Evolutionary conservation across 768 basidiomycete species (phyloP).

Genomic region (Boletus reticuloceps): DNA sequence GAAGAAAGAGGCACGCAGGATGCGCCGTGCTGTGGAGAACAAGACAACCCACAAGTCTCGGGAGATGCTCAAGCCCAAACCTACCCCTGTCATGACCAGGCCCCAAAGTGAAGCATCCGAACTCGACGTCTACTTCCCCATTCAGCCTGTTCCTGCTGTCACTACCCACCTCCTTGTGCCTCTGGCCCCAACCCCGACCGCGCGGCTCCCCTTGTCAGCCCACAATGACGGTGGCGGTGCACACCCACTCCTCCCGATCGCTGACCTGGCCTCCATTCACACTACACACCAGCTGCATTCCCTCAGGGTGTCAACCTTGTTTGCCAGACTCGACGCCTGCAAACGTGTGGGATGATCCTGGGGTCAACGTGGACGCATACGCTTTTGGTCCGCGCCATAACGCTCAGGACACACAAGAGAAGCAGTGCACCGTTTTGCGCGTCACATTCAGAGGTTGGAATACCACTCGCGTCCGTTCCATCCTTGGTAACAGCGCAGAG

Average conservation of each 20-base stretch:
- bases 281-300: slow-evolving; percentile 53
- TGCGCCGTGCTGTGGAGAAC: slow-evolving; percentile 23
- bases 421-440: slow-evolving; percentile 62
- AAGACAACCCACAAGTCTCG: slow-evolving; percentile 18
- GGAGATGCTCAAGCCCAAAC: slow-evolving; percentile 30
- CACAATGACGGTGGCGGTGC: slow-evolving; percentile 9
- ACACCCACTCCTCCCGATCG: slow-evolving; percentile 50
- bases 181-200: slow-evolving; percentile 70
- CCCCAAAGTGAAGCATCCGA: slow-evolving; percentile 33
- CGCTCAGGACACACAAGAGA: slow-evolving; percentile 36
- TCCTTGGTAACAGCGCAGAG: slow-evolving; percentile 68
- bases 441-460: slow-evolving; percentile 77
- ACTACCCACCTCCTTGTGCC: slow-evolving; percentile 73
- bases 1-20: slow-evolving; percentile 37
- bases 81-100: slow-evolving; percentile 1
- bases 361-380: slow-evolving; percentile 54
- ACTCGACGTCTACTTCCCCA: slow-evolving; percentile 63
- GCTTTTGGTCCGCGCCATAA: slow-evolving; percentile 48
- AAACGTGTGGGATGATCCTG: slow-evolving; percentile 54
- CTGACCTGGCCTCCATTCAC: slow-evolving; percentile 52
- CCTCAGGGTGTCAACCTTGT: slow-evolving; percentile 63
- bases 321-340: slow-evolving; percentile 69
- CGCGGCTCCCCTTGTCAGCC: slow-evolving; percentile 56
- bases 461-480: slow-evolving; percentile 55
- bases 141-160: slow-evolving; percentile 35